Conservation (phyloP, 2,329 filamentous ascomycete genomes). For the Monosporascus sp. region DNA sequence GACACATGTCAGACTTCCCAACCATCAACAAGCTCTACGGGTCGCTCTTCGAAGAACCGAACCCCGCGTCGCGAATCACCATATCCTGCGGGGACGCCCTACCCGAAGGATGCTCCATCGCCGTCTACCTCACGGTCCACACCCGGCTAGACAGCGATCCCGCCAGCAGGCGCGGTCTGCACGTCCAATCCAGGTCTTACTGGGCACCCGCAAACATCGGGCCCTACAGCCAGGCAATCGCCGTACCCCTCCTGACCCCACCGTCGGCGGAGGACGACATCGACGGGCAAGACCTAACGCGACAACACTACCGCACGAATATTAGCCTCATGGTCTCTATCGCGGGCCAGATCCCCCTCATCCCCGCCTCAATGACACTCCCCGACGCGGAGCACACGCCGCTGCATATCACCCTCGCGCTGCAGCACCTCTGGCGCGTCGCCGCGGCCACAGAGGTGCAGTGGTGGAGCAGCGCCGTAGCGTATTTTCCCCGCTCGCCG, state of each 20-base stretch:
- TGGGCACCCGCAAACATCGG: conserved; percentile 98
- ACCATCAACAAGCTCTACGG: conserved; percentile 71
- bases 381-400: conserved; percentile 37
- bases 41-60: conserved; percentile 66
- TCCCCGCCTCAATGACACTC: conserved; percentile 72
- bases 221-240: conserved; percentile 87
- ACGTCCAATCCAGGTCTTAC: conserved; percentile 90
- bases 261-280: conserved; percentile 22
- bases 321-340: conserved; percentile 48
- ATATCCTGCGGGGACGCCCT: conserved; percentile 69
- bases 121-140: conserved; percentile 50
- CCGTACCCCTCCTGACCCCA: conserved; percentile 34
- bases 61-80: conserved; percentile 80
- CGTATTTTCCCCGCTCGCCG: conserved; percentile 54
- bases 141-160: conserved; percentile 9
- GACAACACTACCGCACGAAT: conserved; percentile 18
- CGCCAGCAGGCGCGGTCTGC: conserved; percentile 54
- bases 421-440: conserved; percentile 89
- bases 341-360: conserved; percentile 86
- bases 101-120: conserved; percentile 51
- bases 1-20: conserved; percentile 74
- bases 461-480: conserved; percentile 71
- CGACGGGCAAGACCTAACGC: conserved; percentile 12
- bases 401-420: conserved; percentile 61
- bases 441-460: conserved; percentile 64